A percentile compares a stretch with the other conserved stretches of the same genome.
Conservation (phyloP, 75 land plant species). For the Sequoia sempervirens region DNA sequence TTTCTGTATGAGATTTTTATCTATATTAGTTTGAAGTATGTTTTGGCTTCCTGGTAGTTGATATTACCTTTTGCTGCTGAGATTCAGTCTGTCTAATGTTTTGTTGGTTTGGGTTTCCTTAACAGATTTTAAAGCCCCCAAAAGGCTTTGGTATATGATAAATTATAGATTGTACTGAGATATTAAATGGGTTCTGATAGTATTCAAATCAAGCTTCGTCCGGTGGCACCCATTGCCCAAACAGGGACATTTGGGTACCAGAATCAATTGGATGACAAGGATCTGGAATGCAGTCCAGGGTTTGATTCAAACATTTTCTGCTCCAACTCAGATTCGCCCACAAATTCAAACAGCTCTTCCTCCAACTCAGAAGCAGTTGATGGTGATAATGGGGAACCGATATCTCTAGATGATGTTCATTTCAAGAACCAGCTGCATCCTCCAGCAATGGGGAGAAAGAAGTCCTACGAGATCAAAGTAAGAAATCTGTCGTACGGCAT, state of each 20-base stretch:
- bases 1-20: background rate
- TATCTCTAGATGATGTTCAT: background rate
- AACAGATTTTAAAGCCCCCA: background rate
- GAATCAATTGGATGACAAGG: background rate
- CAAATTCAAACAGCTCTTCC: slow-evolving; percentile 6
- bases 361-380: slow-evolving; percentile 1
- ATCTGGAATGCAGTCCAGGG: background rate
- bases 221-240: background rate
- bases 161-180: background rate
- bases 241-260: background rate
- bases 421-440: background rate
- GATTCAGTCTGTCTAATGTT: background rate
- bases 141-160: background rate
- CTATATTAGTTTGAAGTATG: background rate
- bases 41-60: background rate
- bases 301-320: slow-evolving; percentile 3
- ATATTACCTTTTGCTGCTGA: too few species aligned
- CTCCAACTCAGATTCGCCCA: background rate
- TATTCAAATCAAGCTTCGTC: slow-evolving; percentile 1
- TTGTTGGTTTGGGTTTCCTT: background rate
- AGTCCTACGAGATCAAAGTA: slow-evolving; percentile 8
- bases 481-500: slow-evolving; percentile 7
- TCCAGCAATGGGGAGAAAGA: background rate
- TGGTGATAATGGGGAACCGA: background rate
- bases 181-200: background rate